phyloP scores from a whole-genome alignment of 1,284 basidiomycete species.

The Grifola frondosa region DNA sequence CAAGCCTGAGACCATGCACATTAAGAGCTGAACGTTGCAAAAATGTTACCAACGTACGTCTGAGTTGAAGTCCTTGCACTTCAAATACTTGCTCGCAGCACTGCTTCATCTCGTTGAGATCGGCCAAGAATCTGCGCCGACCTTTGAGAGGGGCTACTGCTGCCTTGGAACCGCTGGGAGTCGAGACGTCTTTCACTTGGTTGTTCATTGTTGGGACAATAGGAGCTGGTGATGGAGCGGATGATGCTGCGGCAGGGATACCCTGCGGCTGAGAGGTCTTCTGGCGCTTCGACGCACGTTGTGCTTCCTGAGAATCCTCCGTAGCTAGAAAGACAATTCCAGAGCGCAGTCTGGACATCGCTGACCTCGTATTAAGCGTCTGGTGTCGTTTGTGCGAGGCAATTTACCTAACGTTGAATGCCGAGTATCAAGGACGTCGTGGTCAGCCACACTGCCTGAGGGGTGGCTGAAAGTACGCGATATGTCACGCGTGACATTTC shows the following conservation, averaged over 20 bases:
- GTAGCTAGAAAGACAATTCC: too few relatives aligned
- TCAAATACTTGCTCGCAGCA: slow-evolving; percentile 35
- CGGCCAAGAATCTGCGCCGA: slow-evolving; percentile 51
- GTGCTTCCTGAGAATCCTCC: too few relatives aligned
- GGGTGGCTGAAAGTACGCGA: too few relatives aligned
- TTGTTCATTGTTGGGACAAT: not conserved
- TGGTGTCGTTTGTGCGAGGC: too few relatives aligned
- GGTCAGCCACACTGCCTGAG: too few relatives aligned
- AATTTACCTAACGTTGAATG: too few relatives aligned
- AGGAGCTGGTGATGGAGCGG: slow-evolving; percentile 1
- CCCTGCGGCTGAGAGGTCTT: slow-evolving; percentile 3
- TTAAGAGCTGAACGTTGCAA: not conserved
- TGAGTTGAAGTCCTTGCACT: slow-evolving; percentile 38
- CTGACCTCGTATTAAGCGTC: too few relatives aligned
- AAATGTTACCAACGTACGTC: slow-evolving; percentile 34
- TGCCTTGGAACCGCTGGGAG: slow-evolving; percentile 4
- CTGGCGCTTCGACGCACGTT: slow-evolving; percentile 8
- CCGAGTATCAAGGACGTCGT: too few relatives aligned
- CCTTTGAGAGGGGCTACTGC: slow-evolving; percentile 50
- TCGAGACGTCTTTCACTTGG: not conserved
- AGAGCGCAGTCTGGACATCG: too few relatives aligned
- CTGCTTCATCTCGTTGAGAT: slow-evolving; percentile 45
- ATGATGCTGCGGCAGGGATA: not conserved
- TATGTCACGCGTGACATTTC: too few relatives aligned
- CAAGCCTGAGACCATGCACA: slow-evolving; percentile 38